A percentile compares a stretch with the other conserved stretches of the same genome.
Conservation (phyloP, 495 filamentous ascomycete species). For the Trichodelitschia bisporula region DNA sequence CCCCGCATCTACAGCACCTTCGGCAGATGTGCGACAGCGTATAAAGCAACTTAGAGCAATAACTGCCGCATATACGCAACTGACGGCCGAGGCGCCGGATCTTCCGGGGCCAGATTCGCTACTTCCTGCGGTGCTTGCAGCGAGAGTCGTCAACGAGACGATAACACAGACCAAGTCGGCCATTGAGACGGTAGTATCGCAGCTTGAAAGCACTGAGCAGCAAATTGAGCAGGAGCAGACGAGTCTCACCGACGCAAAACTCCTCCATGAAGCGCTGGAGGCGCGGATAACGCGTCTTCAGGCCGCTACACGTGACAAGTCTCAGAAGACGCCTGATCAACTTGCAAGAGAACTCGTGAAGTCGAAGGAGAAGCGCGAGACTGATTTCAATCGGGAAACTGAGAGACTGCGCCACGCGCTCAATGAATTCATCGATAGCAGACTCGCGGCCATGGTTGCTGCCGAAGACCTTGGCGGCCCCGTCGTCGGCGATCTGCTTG, state of each 20-base stretch:
- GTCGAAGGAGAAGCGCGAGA: constrained; percentile 31
- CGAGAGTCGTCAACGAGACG: constrained; percentile 35
- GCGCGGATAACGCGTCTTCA: constrained; percentile 31
- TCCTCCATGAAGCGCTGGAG: constrained; percentile 27
- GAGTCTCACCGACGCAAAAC: constrained; percentile 32
- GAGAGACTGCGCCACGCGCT: constrained; percentile 32
- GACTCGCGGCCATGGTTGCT: constrained; percentile 58
- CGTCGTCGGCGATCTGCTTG: constrained; percentile 48
- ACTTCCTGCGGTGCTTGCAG: constrained; percentile 44
- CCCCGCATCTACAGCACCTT: too few species aligned
- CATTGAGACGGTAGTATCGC: constrained; percentile 25
- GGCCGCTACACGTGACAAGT: constrained; percentile 23
- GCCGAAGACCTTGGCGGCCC: constrained; percentile 73
- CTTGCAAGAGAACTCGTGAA: constrained; percentile 31
- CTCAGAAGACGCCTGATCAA: constrained; percentile 31
- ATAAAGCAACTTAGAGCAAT: constrained; percentile 29
- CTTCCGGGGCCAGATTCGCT: constrained; percentile 40
- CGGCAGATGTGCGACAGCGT: constrained; percentile 20
- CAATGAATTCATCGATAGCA: constrained; percentile 45
- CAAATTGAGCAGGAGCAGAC: constrained; percentile 32
- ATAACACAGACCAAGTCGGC: constrained; percentile 36
- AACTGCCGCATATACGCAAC: constrained; percentile 35
- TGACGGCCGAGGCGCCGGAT: constrained; percentile 32
- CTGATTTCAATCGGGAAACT: constrained; percentile 28
- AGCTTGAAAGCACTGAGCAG: constrained; percentile 26